These are phyloP conservation scores for Saturnispora zaruensis DNA, from an alignment of 805 yeast genomes.

Conservation along the genomic window DNA sequence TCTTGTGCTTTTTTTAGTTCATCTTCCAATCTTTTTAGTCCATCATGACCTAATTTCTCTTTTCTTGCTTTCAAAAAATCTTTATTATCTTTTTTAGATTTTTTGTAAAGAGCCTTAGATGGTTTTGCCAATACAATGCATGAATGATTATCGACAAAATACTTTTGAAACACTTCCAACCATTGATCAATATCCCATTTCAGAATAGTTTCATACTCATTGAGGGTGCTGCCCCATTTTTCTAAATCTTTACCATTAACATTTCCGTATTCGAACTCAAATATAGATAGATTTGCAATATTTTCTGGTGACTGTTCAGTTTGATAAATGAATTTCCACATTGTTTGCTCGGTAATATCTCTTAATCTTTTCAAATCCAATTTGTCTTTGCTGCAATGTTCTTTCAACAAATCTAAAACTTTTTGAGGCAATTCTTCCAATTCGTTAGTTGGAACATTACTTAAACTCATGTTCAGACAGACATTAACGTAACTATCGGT, in stretches of 20 bases:
- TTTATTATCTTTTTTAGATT: conserved; percentile 43
- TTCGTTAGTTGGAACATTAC: conserved; percentile 69
- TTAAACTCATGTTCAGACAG: conserved; percentile 46
- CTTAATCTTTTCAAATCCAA: conserved; percentile 60
- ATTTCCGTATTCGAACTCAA: conserved; percentile 75
- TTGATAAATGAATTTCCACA: conserved; percentile 49
- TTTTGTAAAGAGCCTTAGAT: conserved; percentile 48
- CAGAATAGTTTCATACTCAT: conserved; percentile 50
- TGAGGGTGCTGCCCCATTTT: conserved; percentile 44
- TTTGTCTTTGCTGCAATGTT: conserved; percentile 39
- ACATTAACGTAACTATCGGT: conserved; percentile 68
- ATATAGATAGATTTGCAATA: conserved; percentile 59
- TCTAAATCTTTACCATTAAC: conserved; percentile 49
- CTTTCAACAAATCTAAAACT: conserved; percentile 41
- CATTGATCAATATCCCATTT: conserved; percentile 63
- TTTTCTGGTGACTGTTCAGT: conserved; percentile 56
- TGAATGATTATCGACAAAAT: conserved; percentile 52
- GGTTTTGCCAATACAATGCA: conserved; percentile 69
- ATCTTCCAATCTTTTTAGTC: conserved; percentile 43
- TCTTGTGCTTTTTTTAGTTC: conserved; percentile 53
- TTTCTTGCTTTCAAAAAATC: conserved; percentile 42
- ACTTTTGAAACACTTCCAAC: conserved; percentile 44
- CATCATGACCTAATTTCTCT: conserved; percentile 46
- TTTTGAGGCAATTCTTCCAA: conserved; percentile 45
- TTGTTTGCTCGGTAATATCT: conserved; percentile 59